Evolutionary conservation across 208 protist genomes (phyloP).

Genomic region (Entamoeba moshkovskii): DNA sequence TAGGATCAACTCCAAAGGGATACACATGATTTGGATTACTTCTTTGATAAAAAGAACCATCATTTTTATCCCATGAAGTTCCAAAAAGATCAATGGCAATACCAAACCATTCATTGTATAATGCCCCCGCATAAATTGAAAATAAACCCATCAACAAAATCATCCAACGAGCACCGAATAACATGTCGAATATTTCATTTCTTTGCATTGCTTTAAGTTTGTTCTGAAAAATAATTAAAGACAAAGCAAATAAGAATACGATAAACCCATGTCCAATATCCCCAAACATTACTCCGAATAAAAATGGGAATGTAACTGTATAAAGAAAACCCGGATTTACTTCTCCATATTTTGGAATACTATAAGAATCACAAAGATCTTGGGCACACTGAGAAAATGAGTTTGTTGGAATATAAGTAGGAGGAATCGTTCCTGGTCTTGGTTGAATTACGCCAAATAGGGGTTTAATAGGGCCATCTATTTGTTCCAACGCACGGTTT

Average conservation of each 20-base stretch:
- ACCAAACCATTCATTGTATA: slow-evolving; percentile 50
- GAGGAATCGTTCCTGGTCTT: slow-evolving; percentile 43
- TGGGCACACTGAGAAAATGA: slow-evolving; percentile 86
- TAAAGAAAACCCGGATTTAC: slow-evolving; percentile 35
- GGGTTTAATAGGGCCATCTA: background rate
- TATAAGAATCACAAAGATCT: slow-evolving; percentile 87
- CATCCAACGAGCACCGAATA: slow-evolving; percentile 43
- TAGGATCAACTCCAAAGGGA: slow-evolving; percentile 23
- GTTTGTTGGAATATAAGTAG: slow-evolving; percentile 85
- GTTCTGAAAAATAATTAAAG: slow-evolving; percentile 26
- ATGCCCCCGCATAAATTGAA: slow-evolving; percentile 37
- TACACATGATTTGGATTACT: background rate
- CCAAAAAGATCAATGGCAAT: slow-evolving; percentile 35
- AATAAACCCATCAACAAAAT: slow-evolving; percentile 46
- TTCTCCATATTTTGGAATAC: slow-evolving; percentile 66
- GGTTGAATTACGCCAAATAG: background rate
- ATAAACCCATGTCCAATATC: slow-evolving; percentile 85
- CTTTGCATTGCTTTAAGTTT: slow-evolving; percentile 6
- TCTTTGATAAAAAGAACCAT: background rate
- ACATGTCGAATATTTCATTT: slow-evolving; percentile 21
- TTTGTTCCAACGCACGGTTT: background rate
- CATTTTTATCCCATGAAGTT: background rate
- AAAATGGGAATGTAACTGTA: slow-evolving; percentile 89
- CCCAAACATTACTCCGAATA: slow-evolving; percentile 98
- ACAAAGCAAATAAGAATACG: slow-evolving; percentile 19